phyloP scores from a whole-genome alignment of 2,329 filamentous ascomycete species.

The Pseudogymnoascus sp. region DNA sequence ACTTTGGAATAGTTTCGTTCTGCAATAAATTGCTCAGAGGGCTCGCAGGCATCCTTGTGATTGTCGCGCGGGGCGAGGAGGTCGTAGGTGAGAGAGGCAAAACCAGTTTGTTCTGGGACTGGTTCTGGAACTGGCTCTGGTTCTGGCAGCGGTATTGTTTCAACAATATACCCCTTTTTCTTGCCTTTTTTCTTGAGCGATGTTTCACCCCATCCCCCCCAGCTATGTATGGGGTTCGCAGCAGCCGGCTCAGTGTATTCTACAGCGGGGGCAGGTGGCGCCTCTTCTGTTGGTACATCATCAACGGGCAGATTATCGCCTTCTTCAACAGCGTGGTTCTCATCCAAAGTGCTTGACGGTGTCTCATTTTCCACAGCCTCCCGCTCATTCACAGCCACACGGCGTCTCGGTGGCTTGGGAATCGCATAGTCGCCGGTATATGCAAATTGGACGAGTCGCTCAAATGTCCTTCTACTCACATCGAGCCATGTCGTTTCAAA shows the following conservation, averaged over 20 bases:
- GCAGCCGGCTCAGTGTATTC: neutral
- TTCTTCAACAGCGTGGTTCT: neutral
- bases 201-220: neutral
- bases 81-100: constrained; percentile 10
- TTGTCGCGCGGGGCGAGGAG: constrained; percentile 10
- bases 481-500: constrained; percentile 11
- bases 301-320: neutral
- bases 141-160: neutral
- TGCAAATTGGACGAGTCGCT: constrained; percentile 18
- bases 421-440: constrained; percentile 20
- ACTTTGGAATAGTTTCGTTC: constrained; percentile 12
- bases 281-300: neutral
- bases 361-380: neutral
- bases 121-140: neutral
- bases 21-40: constrained; percentile 11
- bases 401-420: constrained; percentile 10
- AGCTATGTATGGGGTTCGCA: neutral
- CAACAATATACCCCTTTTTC: neutral
- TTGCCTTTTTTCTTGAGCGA: no score
- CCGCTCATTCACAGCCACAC: neutral
- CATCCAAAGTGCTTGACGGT: neutral
- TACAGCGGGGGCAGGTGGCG: neutral
- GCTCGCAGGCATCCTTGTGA: constrained; percentile 12
- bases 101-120: constrained; percentile 3
- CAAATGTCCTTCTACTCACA: constrained; percentile 17